Conservation (phyloP, 257 asterid species). For the Forsythia viridissima region DNA sequence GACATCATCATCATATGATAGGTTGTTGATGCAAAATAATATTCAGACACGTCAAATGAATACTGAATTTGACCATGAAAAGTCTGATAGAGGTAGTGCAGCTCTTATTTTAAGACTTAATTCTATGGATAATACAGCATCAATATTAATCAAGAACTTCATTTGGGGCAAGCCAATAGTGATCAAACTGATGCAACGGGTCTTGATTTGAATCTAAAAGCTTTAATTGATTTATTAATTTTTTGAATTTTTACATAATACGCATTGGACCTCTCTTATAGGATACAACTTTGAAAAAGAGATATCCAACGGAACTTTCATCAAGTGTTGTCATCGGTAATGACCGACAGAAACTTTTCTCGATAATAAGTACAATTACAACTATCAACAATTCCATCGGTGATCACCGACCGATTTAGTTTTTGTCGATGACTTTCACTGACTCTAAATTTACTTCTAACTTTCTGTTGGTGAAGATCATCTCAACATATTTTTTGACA, state of each 20-base stretch:
- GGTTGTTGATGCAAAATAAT: not conserved
- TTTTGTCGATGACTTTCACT: too few relatives aligned
- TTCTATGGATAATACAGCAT: not conserved
- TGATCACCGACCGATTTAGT: too few relatives aligned
- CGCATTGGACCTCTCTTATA: too few relatives aligned
- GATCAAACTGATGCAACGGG: slow-evolving; percentile 35
- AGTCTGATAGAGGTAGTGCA: slow-evolving; percentile 16
- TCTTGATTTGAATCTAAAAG: slow-evolving; percentile 52
- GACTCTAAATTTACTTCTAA: too few relatives aligned
- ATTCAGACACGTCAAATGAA: not conserved
- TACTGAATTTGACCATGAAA: slow-evolving; percentile 23
- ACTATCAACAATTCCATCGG: too few relatives aligned
- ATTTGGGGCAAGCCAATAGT: slow-evolving; percentile 11
- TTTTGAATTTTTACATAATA: not conserved
- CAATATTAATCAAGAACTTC: slow-evolving; percentile 15
- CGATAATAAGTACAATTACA: too few relatives aligned
- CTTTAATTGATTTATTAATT: slow-evolving; percentile 30
- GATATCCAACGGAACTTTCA: too few relatives aligned
- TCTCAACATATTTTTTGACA: too few relatives aligned
- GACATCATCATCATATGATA: slow-evolving; percentile 9
- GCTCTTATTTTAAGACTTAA: slow-evolving; percentile 27
- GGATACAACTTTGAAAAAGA: too few relatives aligned
- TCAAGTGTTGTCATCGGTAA: too few relatives aligned
- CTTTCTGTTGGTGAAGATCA: too few relatives aligned
- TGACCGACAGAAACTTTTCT: too few relatives aligned